A percentile compares a stretch with the other conserved stretches of the same genome.
phyloP scores from a whole-genome alignment of 2,329 filamentous ascomycete species.

The Venturia aucupariae region DNA sequence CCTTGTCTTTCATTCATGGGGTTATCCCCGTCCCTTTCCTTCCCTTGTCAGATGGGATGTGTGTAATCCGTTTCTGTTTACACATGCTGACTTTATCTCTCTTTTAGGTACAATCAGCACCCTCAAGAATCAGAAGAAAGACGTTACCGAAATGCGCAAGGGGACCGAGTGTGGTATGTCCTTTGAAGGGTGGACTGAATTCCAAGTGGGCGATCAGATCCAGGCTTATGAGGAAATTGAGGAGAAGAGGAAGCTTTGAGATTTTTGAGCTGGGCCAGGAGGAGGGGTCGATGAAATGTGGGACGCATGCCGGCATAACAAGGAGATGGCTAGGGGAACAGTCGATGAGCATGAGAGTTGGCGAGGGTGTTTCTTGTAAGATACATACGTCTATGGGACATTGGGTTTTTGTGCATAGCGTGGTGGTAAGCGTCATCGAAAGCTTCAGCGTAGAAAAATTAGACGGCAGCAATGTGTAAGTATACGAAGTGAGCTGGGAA shows the following conservation, averaged over 20 bases:
- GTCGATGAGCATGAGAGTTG: background rate
- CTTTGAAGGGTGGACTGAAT: slow-evolving; percentile 70
- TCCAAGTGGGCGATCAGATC: slow-evolving; percentile 73
- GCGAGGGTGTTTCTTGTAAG: background rate
- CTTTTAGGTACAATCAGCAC: slow-evolving; percentile 64
- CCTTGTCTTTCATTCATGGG: no score
- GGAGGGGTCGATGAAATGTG: background rate
- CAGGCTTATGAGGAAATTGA: slow-evolving; percentile 75
- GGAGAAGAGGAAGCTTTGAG: slow-evolving; percentile 53
- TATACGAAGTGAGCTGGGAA: no score
- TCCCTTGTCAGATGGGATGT: no score
- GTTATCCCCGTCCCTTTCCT: no score
- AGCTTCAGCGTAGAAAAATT: no score
- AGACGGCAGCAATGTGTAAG: no score
- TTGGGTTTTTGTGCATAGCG: slow-evolving; percentile 3
- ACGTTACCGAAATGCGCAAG: slow-evolving; percentile 81
- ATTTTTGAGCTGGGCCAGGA: background rate
- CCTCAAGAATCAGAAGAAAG: slow-evolving; percentile 87
- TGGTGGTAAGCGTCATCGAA: no score
- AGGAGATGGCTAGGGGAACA: background rate
- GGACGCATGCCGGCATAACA: no score
- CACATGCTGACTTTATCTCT: slow-evolving; percentile 13
- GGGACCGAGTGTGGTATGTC: slow-evolving; percentile 88
- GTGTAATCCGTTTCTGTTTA: no score
- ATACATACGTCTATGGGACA: background rate